Evolutionary conservation across 768 basidiomycete species (phyloP).

Genomic region (Saitozyma podzolica): DNA sequence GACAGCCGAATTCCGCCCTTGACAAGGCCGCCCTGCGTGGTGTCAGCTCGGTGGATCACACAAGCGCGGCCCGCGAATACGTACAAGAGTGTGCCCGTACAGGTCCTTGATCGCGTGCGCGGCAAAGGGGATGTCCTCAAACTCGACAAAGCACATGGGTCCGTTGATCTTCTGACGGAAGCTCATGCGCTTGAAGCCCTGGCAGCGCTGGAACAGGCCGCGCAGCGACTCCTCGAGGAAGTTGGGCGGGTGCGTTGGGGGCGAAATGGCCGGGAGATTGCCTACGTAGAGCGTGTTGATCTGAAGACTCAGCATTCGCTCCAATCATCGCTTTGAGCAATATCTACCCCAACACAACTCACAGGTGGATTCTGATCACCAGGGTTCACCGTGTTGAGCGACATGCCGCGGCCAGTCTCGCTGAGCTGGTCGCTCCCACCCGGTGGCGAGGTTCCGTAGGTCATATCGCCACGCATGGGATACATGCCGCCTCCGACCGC

Average conservation of each 20-base stretch:
- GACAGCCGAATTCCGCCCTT: slow-evolving; percentile 96
- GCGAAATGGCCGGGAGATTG: slow-evolving; percentile 80
- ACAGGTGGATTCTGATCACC: slow-evolving; percentile 92
- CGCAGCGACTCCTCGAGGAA: slow-evolving; percentile 84
- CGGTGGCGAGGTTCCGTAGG: slow-evolving; percentile 32
- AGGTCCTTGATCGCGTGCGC: slow-evolving; percentile 83
- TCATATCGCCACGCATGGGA: slow-evolving; percentile 5
- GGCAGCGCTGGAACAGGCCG: slow-evolving; percentile 72
- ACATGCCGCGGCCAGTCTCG: slow-evolving; percentile 25
- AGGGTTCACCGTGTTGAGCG: slow-evolving; percentile 45
- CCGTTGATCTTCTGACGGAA: slow-evolving; percentile 96
- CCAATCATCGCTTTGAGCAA: background rate
- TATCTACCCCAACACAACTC: slow-evolving; percentile 45
- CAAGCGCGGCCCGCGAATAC: slow-evolving; percentile 8
- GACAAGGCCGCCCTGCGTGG: slow-evolving; percentile 69
- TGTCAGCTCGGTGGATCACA: slow-evolving; percentile 9
- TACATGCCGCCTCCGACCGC: background rate
- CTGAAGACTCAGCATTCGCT: slow-evolving; percentile 49
- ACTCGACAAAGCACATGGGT: slow-evolving; percentile 99
- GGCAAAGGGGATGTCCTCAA: slow-evolving; percentile 83
- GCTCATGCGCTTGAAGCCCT: slow-evolving; percentile 86
- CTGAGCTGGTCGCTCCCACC: slow-evolving; percentile 35
- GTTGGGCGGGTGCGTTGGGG: slow-evolving; percentile 67
- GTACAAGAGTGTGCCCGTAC: slow-evolving; percentile 78
- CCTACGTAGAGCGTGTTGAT: slow-evolving; percentile 99